Evolutionary conservation across 2,329 filamentous ascomycete species (phyloP).

Genomic region (Epichloe sylvatica): DNA sequence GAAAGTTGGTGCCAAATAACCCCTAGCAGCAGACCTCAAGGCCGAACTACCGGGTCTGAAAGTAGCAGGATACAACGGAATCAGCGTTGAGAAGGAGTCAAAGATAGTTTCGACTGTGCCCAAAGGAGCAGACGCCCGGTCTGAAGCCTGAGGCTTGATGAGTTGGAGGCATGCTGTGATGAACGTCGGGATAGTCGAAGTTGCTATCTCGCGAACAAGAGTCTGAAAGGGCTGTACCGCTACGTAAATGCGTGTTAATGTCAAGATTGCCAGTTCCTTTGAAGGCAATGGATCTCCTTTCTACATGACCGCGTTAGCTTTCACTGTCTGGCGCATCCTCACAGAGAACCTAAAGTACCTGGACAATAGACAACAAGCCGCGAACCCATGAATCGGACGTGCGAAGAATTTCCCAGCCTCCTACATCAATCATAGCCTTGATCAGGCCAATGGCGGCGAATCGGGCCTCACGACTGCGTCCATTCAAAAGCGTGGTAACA

Average conservation of each 20-base stretch:
- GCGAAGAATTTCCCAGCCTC: constrained; percentile 69
- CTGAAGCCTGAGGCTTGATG: constrained; percentile 29
- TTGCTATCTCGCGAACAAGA: constrained; percentile 74
- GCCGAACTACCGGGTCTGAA: constrained; percentile 64
- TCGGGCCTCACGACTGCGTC: constrained; percentile 57
- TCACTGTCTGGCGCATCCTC: not conserved
- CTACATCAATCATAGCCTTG: constrained; percentile 69
- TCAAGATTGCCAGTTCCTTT: constrained; percentile 64
- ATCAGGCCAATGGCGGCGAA: constrained; percentile 66
- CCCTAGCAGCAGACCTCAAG: constrained; percentile 45
- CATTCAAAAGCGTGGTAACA: constrained; percentile 63
- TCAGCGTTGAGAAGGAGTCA: constrained; percentile 54
- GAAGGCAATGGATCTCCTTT: constrained; percentile 64
- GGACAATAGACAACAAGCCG: constrained; percentile 59
- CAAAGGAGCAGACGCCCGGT: constrained; percentile 19
- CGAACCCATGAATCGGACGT: constrained; percentile 62
- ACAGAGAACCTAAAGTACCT: constrained; percentile 31
- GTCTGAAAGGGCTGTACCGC: constrained; percentile 73
- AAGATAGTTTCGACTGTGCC: constrained; percentile 53
- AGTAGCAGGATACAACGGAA: constrained; percentile 71
- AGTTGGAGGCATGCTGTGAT: constrained; percentile 60
- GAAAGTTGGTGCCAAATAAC: constrained; percentile 50
- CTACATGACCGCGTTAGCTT: constrained; percentile 24
- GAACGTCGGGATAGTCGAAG: constrained; percentile 63
- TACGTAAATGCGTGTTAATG: constrained; percentile 70